Evolutionary conservation across 164 flowering plant genomes (phyloP), one percentile per base, ranked within the genome.

Genomic region (Vitis labrusca): DNA sequence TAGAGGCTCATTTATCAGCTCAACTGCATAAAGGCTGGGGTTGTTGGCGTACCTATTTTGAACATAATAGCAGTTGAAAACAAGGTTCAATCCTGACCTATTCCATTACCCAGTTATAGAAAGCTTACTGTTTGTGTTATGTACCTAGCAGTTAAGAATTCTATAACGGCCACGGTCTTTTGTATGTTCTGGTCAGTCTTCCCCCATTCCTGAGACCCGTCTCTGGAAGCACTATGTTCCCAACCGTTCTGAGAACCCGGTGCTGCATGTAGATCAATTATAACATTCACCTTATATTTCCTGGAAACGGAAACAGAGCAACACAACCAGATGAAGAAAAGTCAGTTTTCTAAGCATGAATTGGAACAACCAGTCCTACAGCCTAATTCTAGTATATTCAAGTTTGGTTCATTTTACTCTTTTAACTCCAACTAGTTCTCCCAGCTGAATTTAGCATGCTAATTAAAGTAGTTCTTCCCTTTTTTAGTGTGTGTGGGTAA

Each of bases 251-350:
- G 92, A 0, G 90, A 91, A 5, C 89, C 92, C 0, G 85, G 87
- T 2, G 88, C 88, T 27, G 90, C 94, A 61, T 91, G 94, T 9
- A 89, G 81, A 69, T 88, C 91, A 10, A 90, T 66, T 64, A 89
- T 82, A 6, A 88, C 73, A 53, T 83, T 83, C 66, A 87, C 9
- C 8, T 74, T 69, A 61, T 87, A 85, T 68, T 82, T 85, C 64
- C 89, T 87, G 81, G 73, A 73, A 2, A 59, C 2, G 66, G 5
- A 61, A 49, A n/a, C 47, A 49, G 37, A 50, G 23, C 61, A 60
- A 63, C 5, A 37, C 44, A 37, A 37, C 44, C 44, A 37, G 44
- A 50, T 47, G 37, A 60, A 19, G 6, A 44, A 11, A 62, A 50
- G 44, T 37, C 44, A 37, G 6, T 37, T 37, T 37, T 37, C 44